Evolutionary conservation across 2,329 filamentous ascomycete species (phyloP).

Genomic region (Scedosporium boydii): DNA sequence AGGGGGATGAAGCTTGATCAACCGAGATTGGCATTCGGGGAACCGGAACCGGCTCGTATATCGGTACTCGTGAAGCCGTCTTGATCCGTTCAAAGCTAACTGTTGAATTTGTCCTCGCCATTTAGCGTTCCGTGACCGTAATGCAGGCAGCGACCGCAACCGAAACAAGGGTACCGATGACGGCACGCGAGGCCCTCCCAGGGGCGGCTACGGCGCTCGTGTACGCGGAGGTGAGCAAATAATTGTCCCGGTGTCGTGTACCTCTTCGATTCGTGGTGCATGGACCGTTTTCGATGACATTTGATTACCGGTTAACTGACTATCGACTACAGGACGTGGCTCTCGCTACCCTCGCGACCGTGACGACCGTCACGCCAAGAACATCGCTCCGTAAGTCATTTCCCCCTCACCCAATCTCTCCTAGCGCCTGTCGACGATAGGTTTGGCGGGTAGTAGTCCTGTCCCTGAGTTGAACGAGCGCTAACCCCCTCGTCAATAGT

Average conservation of each 20-base stretch:
- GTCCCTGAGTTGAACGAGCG: slow-evolving; percentile 11
- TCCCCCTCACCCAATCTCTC: neutral
- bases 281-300: neutral
- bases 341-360: slow-evolving; percentile 40
- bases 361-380: slow-evolving; percentile 47
- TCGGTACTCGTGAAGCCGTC: neutral
- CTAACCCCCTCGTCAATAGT: slow-evolving; percentile 27
- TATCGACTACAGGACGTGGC: slow-evolving; percentile 36
- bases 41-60: neutral
- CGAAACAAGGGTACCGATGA: slow-evolving; percentile 71
- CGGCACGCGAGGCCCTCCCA: slow-evolving; percentile 41
- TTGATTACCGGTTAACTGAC: slow-evolving; percentile 1
- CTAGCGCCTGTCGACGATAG: neutral
- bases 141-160: slow-evolving; percentile 73
- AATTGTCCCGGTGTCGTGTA: neutral
- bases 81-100: neutral
- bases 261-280: neutral
- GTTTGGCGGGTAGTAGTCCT: neutral
- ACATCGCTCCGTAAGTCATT: slow-evolving; percentile 33
- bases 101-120: slow-evolving; percentile 9
- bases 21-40: neutral
- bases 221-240: slow-evolving; percentile 44
- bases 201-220: slow-evolving; percentile 56
- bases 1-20: neutral
- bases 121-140: slow-evolving; percentile 81